Evolutionary conservation across 2,329 filamentous ascomycete genomes (phyloP), one percentile per base, ranked within the genome.

Genomic region (Aspergillus clavatus): DNA sequence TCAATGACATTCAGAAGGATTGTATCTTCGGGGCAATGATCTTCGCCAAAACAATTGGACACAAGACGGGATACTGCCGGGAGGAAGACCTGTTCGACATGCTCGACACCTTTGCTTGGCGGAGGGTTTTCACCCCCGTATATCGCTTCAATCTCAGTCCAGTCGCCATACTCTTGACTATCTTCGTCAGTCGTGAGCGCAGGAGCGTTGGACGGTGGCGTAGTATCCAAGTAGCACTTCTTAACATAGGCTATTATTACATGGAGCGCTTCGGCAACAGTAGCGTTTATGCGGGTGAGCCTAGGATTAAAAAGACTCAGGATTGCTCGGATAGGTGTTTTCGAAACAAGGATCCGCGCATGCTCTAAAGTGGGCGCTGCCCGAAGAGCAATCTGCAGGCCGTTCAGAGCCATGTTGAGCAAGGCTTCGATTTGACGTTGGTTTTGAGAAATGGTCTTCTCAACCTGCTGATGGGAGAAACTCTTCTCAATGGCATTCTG

Each of bases 121-220:
- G 55, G 45, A 22, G 55, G 45, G 22, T 40, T 37, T 28, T 65
- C 57, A 21, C 66, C 62, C 6, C 63, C 53, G 33, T 69, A 65
- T 3, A 63, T 57, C 29, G 76, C 74, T 45, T 78, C 74, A 40
- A 82, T 67, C 16, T 72, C 79, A 18, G 73, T 68, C 67, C 75
- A 79, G 47, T 81, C 79, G 23, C 80, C 80, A 55, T 81, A 83
- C 38, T 83, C 80, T 58, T 84, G 81, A 51, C 80, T 83, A 42
- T 84, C 81, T 42, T 83, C 80, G 43, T 72, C 77, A 4, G 54
- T 54, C 21, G 69, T 57, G 11, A 46, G 43, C n/a, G 59, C 42
- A n/a, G 50, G 24, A 16, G 39, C 43, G 40, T 65, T 51, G 16
- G 53, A 29, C 38, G 36, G 42, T 52, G 49, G 51, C 43, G 55